Percentiles rank a stretch among this genome's conserved stretches.
These are phyloP conservation scores for Tilletia walkeri DNA, from an alignment of 1,284 basidiomycete species.

Conservation along the genomic window DNA sequence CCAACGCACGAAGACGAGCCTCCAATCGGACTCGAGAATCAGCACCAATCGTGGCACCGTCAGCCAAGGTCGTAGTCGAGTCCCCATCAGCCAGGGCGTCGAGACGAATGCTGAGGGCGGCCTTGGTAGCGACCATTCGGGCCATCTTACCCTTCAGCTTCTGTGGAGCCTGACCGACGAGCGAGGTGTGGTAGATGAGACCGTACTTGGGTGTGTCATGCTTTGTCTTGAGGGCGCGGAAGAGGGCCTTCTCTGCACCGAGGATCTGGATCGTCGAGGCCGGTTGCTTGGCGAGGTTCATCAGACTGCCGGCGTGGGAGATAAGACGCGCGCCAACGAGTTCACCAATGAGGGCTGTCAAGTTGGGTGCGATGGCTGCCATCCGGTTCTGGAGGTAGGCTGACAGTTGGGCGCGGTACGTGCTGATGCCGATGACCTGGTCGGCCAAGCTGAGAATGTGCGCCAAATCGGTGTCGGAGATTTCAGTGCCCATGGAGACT, in stretches of 20 bases:
- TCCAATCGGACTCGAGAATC: slow-evolving; percentile 93
- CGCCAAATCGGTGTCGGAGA: slow-evolving; percentile 90
- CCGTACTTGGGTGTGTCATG: slow-evolving; percentile 92
- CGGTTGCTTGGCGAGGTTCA: slow-evolving; percentile 96
- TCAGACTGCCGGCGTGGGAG: slow-evolving; percentile 94
- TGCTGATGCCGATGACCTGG: slow-evolving; percentile 84
- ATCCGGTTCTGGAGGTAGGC: slow-evolving; percentile 94
- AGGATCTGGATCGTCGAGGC: slow-evolving; percentile 97
- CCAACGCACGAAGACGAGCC: slow-evolving; percentile 66
- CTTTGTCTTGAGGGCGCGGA: slow-evolving; percentile 97
- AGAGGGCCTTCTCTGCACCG: slow-evolving; percentile 96
- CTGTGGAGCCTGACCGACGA: slow-evolving; percentile 94
- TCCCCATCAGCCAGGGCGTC: slow-evolving; percentile 80
- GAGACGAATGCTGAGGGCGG: slow-evolving; percentile 90
- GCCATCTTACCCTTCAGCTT: slow-evolving; percentile 99
- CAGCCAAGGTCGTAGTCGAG: slow-evolving; percentile 67
- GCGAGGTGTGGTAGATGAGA: slow-evolving; percentile 65
- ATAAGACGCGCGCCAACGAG: slow-evolving; percentile 92
- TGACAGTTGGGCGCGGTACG: slow-evolving; percentile 89
- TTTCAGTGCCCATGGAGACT: slow-evolving; percentile 90
- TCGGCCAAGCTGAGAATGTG: slow-evolving; percentile 92
- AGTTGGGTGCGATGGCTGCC: slow-evolving; percentile 92
- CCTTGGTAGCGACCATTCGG: slow-evolving; percentile 97
- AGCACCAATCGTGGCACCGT: slow-evolving; percentile 80
- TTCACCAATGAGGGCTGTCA: slow-evolving; percentile 87